Percentiles rank a stretch among this genome's conserved stretches.
phyloP scores from a whole-genome alignment of 352 stramenopile species.

The Pythium guiyangense region DNA sequence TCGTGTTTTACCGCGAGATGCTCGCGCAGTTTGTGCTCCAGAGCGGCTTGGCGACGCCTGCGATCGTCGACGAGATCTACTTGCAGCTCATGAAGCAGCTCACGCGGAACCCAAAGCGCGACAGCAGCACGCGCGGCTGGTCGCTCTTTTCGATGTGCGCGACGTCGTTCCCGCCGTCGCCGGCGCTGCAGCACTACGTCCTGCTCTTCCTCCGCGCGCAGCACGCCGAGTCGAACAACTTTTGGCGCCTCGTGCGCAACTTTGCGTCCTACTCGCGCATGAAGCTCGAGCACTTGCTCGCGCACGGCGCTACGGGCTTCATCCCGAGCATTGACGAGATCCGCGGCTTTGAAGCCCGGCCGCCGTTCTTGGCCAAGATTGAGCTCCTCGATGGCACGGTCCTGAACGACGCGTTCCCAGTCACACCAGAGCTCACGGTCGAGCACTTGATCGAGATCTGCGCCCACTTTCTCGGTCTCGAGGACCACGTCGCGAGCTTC shows the following conservation, averaged over 20 bases:
- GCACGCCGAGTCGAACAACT: slow-evolving; percentile 61
- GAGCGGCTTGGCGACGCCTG: slow-evolving; percentile 83
- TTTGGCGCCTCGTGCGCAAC: slow-evolving; percentile 75
- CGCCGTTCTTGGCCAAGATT: slow-evolving; percentile 91
- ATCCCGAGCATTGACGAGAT: slow-evolving; percentile 93
- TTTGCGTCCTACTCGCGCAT: slow-evolving; percentile 91
- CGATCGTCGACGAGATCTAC: slow-evolving; percentile 93
- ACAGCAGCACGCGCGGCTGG: slow-evolving; percentile 90
- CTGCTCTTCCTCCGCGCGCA: slow-evolving; percentile 89
- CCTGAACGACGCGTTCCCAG: slow-evolving; percentile 88
- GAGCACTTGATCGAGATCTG: slow-evolving; percentile 91
- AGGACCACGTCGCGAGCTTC: slow-evolving; percentile 84
- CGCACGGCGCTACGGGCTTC: slow-evolving; percentile 88
- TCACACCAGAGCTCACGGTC: slow-evolving; percentile 91
- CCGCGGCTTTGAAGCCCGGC: slow-evolving; percentile 88
- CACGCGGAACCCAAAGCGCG: slow-evolving; percentile 88
- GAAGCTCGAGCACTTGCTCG: slow-evolving; percentile 89
- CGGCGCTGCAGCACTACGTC: slow-evolving; percentile 87
- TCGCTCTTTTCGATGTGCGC: slow-evolving; percentile 92
- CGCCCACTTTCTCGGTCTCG: slow-evolving; percentile 86
- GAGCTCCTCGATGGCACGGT: slow-evolving; percentile 91
- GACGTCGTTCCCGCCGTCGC: slow-evolving; percentile 87
- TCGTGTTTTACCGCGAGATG: slow-evolving; percentile 93
- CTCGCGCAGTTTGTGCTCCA: slow-evolving; percentile 92
- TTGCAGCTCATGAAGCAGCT: slow-evolving; percentile 93